These are phyloP conservation scores for Cladosporium sp. DNA, from an alignment of 2,329 filamentous ascomycete genomes.

Conservation along the genomic window DNA sequence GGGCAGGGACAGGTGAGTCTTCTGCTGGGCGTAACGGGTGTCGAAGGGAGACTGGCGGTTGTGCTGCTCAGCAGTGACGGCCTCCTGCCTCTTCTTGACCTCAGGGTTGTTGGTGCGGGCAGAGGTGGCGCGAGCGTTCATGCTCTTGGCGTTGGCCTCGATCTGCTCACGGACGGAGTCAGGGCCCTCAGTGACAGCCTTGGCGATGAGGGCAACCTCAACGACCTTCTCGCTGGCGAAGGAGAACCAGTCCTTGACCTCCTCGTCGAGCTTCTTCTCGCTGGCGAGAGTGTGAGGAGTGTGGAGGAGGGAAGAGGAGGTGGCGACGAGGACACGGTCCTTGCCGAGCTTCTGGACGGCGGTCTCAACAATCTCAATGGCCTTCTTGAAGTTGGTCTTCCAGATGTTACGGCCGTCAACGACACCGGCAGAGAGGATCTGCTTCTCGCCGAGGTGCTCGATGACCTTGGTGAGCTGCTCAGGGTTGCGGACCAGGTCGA, in stretches of 20 bases:
- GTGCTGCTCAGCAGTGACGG: slow-evolving; percentile 79
- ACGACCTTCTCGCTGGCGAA: slow-evolving; percentile 92
- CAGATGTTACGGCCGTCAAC: slow-evolving; percentile 99
- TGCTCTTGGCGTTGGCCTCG: slow-evolving; percentile 93
- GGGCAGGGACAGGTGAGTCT: slow-evolving; percentile 87
- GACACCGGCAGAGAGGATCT: slow-evolving; percentile 89
- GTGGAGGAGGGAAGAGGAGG: slow-evolving; percentile 96
- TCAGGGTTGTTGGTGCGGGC: slow-evolving; percentile 93
- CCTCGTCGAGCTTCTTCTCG: slow-evolving; percentile 95
- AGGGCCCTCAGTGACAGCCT: slow-evolving; percentile 91
- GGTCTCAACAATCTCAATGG: slow-evolving; percentile 83
- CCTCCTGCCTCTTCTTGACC: slow-evolving; percentile 93
- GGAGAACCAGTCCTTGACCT: slow-evolving; percentile 97
- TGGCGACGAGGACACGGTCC: slow-evolving; percentile 94
- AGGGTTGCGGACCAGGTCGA: slow-evolving; percentile 96
- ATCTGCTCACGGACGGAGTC: slow-evolving; percentile 81
- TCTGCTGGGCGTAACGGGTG: slow-evolving; percentile 77
- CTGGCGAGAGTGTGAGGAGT: slow-evolving; percentile 95
- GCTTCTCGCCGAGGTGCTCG: slow-evolving; percentile 77
- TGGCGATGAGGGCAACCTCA: slow-evolving; percentile 89
- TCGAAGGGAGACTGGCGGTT: slow-evolving; percentile 90
- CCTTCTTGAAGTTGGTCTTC: slow-evolving; percentile 98
- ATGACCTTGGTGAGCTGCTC: slow-evolving; percentile 90
- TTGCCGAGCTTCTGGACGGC: slow-evolving; percentile 95
- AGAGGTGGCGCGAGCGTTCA: slow-evolving; percentile 85